phyloP scores from a whole-genome alignment of 768 basidiomycete species.

The Tylopilus intermedius region DNA sequence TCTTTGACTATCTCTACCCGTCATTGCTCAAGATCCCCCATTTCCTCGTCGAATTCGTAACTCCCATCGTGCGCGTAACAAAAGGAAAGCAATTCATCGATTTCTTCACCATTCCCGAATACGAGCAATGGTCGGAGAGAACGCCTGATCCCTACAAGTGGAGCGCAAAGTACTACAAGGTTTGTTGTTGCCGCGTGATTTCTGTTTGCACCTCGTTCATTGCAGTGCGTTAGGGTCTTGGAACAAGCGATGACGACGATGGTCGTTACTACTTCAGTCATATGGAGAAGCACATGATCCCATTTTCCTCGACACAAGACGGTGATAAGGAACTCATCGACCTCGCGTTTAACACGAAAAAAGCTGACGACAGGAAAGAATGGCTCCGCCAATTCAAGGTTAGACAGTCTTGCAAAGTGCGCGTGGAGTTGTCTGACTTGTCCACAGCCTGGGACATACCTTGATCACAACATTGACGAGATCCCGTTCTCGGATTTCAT shows the following conservation, averaged over 20 bases:
- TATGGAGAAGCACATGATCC: conserved; percentile 92
- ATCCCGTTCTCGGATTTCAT: conserved; percentile 93
- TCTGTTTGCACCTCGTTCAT: neutral
- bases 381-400: conserved; percentile 94
- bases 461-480: conserved; percentile 83
- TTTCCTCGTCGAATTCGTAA: no score
- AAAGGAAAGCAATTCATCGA: conserved; percentile 76
- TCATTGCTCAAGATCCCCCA: conserved; percentile 58
- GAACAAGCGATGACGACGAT: conserved; percentile 85
- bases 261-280: conserved; percentile 90
- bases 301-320: conserved; percentile 74
- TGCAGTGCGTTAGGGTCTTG: conserved; percentile 68
- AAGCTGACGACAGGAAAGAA: conserved; percentile 96
- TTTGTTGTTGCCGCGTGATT: no score
- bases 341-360: conserved; percentile 99
- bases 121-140: conserved; percentile 20
- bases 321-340: conserved; percentile 90
- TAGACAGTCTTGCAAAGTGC: conserved; percentile 3
- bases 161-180: no score
- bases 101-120: conserved; percentile 98
- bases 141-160: no score
- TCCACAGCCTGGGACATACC: conserved; percentile 80
- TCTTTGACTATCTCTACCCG: no score
- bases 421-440: conserved; percentile 1
- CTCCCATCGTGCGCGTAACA: conserved; percentile 62